Evolutionary conservation across 805 yeast species (phyloP).

Genomic region (Monosporozyma aerobia): DNA sequence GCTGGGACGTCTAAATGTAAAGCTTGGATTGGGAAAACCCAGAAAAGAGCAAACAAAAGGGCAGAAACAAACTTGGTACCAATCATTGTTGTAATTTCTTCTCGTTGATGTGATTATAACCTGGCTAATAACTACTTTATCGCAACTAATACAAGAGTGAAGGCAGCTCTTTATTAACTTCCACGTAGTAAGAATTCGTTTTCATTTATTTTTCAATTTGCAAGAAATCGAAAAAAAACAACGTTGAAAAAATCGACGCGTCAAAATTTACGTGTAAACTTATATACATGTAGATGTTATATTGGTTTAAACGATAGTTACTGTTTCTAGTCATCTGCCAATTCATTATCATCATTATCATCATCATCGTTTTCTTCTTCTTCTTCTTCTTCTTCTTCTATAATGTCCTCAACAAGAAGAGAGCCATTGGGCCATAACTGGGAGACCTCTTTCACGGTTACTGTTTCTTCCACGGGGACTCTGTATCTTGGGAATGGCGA

Average conservation of each 20-base stretch:
- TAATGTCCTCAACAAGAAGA: slow-evolving; percentile 41
- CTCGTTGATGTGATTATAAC: not conserved
- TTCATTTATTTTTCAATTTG: not conserved
- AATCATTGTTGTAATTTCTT: not conserved
- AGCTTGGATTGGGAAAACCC: slow-evolving; percentile 19
- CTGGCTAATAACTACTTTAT: not conserved
- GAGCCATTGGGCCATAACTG: slow-evolving; percentile 68
- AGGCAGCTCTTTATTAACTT: not conserved
- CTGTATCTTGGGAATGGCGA: slow-evolving; percentile 55
- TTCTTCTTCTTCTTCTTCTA: slow-evolving; percentile 23
- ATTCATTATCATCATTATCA: not conserved
- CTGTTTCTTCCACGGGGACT: slow-evolving; percentile 30
- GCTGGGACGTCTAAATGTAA: slow-evolving; percentile 50
- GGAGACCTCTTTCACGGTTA: slow-evolving; percentile 32
- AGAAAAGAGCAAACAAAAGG: slow-evolving; percentile 12
- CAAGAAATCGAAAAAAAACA: not conserved
- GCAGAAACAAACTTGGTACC: slow-evolving; percentile 1
- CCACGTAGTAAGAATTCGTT: not conserved
- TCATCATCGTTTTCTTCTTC: slow-evolving; percentile 15
- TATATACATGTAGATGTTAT: not conserved
- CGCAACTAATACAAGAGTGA: not conserved
- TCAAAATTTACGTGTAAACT: not conserved
- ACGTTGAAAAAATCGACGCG: not conserved
- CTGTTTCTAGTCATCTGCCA: not conserved
- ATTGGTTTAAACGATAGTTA: not conserved